These are phyloP conservation scores for Ceratobasidium sp. DNA, from an alignment of 1,284 basidiomycete genomes.

Conservation along the genomic window DNA sequence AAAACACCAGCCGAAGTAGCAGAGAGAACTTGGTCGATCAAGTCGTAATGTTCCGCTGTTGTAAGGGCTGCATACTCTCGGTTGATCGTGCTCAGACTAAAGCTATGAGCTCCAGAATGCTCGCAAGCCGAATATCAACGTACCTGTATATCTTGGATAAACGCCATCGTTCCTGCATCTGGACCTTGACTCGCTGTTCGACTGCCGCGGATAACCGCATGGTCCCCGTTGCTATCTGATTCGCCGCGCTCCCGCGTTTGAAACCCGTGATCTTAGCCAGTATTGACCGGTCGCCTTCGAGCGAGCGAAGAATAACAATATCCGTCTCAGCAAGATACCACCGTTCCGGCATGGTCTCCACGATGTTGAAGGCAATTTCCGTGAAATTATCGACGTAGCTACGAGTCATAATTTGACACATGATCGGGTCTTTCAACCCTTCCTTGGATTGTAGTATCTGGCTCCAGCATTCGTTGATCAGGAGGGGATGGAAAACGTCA, in stretches of 20 bases:
- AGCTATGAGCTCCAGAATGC: background rate
- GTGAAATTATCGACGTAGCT: conserved; percentile 74
- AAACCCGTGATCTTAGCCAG: conserved; percentile 85
- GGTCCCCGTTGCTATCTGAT: conserved; percentile 56
- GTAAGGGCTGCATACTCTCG: background rate
- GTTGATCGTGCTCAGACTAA: conserved; percentile 59
- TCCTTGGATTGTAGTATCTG: conserved; percentile 83
- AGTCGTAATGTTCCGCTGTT: conserved; percentile 57
- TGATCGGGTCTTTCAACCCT: conserved; percentile 56
- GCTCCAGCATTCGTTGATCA: conserved; percentile 91
- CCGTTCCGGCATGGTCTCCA: conserved; percentile 64
- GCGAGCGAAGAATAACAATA: conserved; percentile 71
- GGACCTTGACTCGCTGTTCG: conserved; percentile 49
- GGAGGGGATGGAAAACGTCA: conserved; percentile 81
- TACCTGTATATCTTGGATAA: conserved; percentile 46
- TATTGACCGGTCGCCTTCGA: conserved; percentile 57
- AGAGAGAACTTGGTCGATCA: conserved; percentile 61
- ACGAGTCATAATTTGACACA: conserved; percentile 66
- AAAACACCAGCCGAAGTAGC: conserved; percentile 64
- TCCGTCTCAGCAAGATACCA: conserved; percentile 83
- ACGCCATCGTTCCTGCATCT: conserved; percentile 59
- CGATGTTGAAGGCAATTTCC: conserved; percentile 70
- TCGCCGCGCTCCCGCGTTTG: conserved; percentile 46
- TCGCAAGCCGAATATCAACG: conserved; percentile 37
- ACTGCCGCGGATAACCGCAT: conserved; percentile 57